Evolutionary conservation across 768 basidiomycete species (phyloP).

Genomic region (Imleria badia): DNA sequence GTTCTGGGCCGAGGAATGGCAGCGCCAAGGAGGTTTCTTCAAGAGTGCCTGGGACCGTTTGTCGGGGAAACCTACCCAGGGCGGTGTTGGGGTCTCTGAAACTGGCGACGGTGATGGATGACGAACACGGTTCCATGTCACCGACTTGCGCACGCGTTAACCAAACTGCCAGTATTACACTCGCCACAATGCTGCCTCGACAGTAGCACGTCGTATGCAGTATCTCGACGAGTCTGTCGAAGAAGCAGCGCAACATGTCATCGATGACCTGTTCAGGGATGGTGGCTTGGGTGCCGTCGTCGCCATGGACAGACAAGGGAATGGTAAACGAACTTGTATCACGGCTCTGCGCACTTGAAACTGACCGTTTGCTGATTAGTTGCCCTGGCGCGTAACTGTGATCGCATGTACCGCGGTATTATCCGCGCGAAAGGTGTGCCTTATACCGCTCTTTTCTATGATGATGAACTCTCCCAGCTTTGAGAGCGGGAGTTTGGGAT

Average conservation of each 20-base stretch:
- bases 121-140: slow-evolving; percentile 4
- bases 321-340: slow-evolving; percentile 46
- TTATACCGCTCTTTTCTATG: slow-evolving; percentile 76
- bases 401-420: slow-evolving; percentile 82
- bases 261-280: slow-evolving; percentile 54
- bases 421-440: slow-evolving; percentile 67
- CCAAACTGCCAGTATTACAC: slow-evolving; percentile 64
- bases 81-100: slow-evolving; percentile 73
- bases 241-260: slow-evolving; percentile 52
- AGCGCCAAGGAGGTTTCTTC: slow-evolving; percentile 29
- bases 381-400: slow-evolving; percentile 70
- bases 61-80: slow-evolving; percentile 30
- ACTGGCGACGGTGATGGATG: slow-evolving; percentile 84
- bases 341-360: not conserved
- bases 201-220: slow-evolving; percentile 65
- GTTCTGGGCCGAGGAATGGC: slow-evolving; percentile 86
- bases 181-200: slow-evolving; percentile 61
- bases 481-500: not conserved
- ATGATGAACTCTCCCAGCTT: slow-evolving; percentile 48
- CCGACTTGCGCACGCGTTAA: not conserved
- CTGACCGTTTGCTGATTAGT: slow-evolving; percentile 40
- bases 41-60: slow-evolving; percentile 43
- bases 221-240: slow-evolving; percentile 56
- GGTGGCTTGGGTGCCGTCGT: slow-evolving; percentile 77
- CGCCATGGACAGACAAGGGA: slow-evolving; percentile 64